Base-by-base conservation (phyloP, 2,329 filamentous ascomycete species). In the Botrytis sinoallii region DNA sequence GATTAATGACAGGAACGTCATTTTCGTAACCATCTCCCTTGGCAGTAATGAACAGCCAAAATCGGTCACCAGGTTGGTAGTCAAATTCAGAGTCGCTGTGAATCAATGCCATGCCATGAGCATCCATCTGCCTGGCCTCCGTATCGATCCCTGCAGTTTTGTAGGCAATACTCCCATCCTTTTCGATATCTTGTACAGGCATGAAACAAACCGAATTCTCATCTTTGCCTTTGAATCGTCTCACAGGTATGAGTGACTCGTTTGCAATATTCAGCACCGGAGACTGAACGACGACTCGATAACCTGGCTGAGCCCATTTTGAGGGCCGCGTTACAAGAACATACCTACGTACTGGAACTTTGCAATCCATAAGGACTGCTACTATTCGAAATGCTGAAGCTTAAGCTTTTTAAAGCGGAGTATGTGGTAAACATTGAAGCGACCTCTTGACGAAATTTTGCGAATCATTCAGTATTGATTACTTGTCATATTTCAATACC, bases 1-100 rank as follows among this genome's bases (percentile, higher is more conserved):
- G 71, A 52, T 79, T 80, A 68, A 80, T 77, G 4, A 80, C 77
- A 22, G 75, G 75, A 12, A 76, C 75, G 12, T 52, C 60, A 5
- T 42, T 44, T 29, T 74, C 59, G 48, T 75, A 69, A 5, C 57
- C 55, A 2, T 63, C 55, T 20, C 72, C 73, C 3, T 73, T 70
- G 20, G 67, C 46, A 20, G 63, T 70, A 18, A 77, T 73, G 25
- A 35, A 70, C 8, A 79, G 75, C 78, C 78, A 79, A 61, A 79
- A 79, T 42, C 32, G 59, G 57, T 79, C 73, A 2, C 73, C 73
- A 20, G 59, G 46, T 29, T 57, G 6, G 70, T 77, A 80, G 4
- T 73, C 29, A 29, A 79, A 76, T 25, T 63, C 52, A 16, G 72
- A 48, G n/a, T 67, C 65, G 55, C 73, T 76, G 35, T 77, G 59